A percentile compares a stretch with the other conserved stretches of the same genome.
Evolutionary conservation across 2,329 filamentous ascomycete species (phyloP).

Genomic region (Emergomyces africanus): DNA sequence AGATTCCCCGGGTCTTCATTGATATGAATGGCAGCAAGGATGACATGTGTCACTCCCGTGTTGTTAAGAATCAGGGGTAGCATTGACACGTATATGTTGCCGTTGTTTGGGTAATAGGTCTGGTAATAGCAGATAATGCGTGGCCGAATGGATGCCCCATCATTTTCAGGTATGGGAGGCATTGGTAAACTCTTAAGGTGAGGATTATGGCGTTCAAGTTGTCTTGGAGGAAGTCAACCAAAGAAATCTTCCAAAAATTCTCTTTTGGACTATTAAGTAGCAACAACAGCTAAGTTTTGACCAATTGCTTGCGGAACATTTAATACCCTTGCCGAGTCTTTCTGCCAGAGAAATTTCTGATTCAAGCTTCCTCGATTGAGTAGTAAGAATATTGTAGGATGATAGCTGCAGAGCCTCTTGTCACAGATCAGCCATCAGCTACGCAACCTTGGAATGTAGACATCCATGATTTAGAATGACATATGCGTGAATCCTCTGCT

Average conservation of each 20-base stretch:
- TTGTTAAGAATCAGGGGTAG: conserved; percentile 47
- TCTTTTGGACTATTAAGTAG: background rate
- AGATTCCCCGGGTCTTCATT: conserved; percentile 54
- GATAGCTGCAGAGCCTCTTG: background rate
- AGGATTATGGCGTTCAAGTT: background rate
- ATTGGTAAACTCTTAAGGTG: conserved; percentile 13
- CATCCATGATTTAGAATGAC: background rate
- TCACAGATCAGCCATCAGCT: background rate
- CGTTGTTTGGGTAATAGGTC: conserved; percentile 45
- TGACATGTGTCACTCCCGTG: conserved; percentile 64
- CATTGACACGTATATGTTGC: conserved; percentile 43
- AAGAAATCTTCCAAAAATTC: background rate
- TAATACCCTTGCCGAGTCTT: background rate
- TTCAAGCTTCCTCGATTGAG: background rate
- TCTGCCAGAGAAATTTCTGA: background rate
- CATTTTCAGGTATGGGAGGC: conserved; percentile 24
- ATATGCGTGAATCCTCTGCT: background rate
- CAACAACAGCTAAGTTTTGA: no score
- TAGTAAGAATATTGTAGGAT: background rate
- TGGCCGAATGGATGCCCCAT: conserved; percentile 11
- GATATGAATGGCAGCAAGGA: conserved; percentile 75
- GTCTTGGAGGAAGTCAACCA: background rate
- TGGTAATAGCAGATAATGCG: conserved; percentile 46
- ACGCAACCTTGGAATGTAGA: background rate
- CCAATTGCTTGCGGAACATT: background rate